A percentile compares a stretch with the other conserved stretches of the same genome.
Conservation (phyloP, 1,139 yeast species). For the Taiozyma sp. region DNA sequence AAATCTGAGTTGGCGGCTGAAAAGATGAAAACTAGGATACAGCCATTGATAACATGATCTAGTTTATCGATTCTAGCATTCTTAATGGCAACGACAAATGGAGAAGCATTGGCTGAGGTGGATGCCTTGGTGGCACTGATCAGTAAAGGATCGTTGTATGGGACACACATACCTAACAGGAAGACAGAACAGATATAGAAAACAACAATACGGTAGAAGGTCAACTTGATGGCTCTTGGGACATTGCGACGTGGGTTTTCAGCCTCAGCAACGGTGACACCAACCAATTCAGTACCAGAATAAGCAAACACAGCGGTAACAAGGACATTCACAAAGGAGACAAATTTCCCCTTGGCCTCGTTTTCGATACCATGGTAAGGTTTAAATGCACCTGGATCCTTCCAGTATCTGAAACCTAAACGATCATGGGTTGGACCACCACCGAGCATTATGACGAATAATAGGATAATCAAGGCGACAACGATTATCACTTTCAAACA, state of each 20-base stretch:
- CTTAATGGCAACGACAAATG: conserved; percentile 60
- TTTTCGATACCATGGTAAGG: conserved; percentile 58
- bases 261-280: conserved; percentile 76
- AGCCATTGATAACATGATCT: conserved; percentile 66
- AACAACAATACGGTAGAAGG: conserved; percentile 70
- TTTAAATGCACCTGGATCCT: conserved; percentile 55
- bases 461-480: conserved; percentile 57
- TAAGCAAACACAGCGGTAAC: conserved; percentile 75
- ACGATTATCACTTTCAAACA: conserved; percentile 58
- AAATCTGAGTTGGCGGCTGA: conserved; percentile 73
- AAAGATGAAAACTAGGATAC: conserved; percentile 62
- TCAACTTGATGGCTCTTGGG: conserved; percentile 73
- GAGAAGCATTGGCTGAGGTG: conserved; percentile 70
- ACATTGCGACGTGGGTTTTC: conserved; percentile 70
- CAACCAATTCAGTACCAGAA: conserved; percentile 73
- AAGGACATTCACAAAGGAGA: conserved; percentile 59
- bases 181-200: conserved; percentile 66
- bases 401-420: conserved; percentile 61
- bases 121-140: conserved; percentile 35
- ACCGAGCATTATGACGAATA: conserved; percentile 55
- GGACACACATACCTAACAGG: conserved; percentile 71
- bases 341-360: conserved; percentile 49
- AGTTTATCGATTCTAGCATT: conserved; percentile 59
- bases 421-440: conserved; percentile 58
- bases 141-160: conserved; percentile 58